phyloP scores from a whole-genome alignment of 495 filamentous ascomycete genomes.

The Penicillium manginii region DNA sequence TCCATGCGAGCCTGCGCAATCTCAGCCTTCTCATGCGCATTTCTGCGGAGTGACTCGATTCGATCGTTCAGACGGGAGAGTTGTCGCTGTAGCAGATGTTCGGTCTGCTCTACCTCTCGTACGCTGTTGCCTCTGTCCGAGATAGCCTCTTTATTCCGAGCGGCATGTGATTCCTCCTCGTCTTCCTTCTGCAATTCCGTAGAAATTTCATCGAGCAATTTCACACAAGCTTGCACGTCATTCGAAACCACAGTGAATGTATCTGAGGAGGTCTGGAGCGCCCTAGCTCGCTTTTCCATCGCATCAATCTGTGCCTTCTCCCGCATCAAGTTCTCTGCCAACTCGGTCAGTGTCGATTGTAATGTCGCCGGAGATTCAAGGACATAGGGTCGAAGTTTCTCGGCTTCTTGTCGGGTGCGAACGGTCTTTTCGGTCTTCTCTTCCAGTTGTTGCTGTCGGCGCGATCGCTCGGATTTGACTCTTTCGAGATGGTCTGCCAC shows the following conservation, averaged over 20 bases:
- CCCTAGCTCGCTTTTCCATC: slow-evolving; percentile 81
- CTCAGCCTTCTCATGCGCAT: slow-evolving; percentile 78
- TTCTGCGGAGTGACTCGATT: slow-evolving; percentile 76
- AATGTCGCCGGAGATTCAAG: slow-evolving; percentile 82
- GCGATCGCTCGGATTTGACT: slow-evolving; percentile 70
- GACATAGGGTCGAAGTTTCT: slow-evolving; percentile 89
- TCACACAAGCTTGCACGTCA: slow-evolving; percentile 83
- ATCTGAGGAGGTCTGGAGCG: slow-evolving; percentile 89
- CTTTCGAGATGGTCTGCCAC: slow-evolving; percentile 78
- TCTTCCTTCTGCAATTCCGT: slow-evolving; percentile 86
- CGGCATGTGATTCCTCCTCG: slow-evolving; percentile 78
- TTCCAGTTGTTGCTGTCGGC: slow-evolving; percentile 72
- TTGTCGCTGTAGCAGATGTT: slow-evolving; percentile 81
- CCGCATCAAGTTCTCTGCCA: slow-evolving; percentile 71
- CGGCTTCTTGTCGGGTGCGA: slow-evolving; percentile 70
- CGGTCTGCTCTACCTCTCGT: slow-evolving; percentile 85
- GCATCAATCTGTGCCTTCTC: slow-evolving; percentile 85
- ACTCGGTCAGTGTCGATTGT: slow-evolving; percentile 77
- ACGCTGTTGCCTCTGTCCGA: slow-evolving; percentile 86
- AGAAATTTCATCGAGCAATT: slow-evolving; percentile 85
- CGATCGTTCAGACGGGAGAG: slow-evolving; percentile 80
- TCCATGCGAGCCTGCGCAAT: slow-evolving; percentile 86
- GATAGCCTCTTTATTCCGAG: slow-evolving; percentile 81
- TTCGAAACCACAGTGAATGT: slow-evolving; percentile 81
- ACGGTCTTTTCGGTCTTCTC: slow-evolving; percentile 72